phyloP scores from a whole-genome alignment of 805 yeast genomes.

The Yarrowia phangngaensis region DNA sequence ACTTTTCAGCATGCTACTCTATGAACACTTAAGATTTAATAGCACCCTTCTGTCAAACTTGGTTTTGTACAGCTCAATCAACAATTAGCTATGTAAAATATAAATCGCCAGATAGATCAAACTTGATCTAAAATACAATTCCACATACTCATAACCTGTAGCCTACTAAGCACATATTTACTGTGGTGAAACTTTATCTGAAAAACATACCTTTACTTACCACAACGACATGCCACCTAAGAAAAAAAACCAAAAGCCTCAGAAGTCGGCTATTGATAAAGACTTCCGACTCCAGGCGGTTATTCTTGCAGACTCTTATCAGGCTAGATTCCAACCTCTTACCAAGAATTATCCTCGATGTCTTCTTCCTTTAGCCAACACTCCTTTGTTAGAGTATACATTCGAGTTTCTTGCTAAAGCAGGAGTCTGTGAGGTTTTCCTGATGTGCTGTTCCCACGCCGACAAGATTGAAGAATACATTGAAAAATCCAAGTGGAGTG shows the following conservation, averaged over 20 bases:
- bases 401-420: constrained; percentile 89
- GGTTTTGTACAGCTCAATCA: too few relatives aligned
- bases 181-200: too few relatives aligned
- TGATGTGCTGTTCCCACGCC: constrained; percentile 88
- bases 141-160: too few relatives aligned
- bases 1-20: too few relatives aligned
- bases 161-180: too few relatives aligned
- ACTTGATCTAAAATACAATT: too few relatives aligned
- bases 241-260: constrained; percentile 22
- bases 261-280: constrained; percentile 23
- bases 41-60: too few relatives aligned
- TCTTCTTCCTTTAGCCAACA: constrained; percentile 84
- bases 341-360: constrained; percentile 86
- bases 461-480: constrained; percentile 82
- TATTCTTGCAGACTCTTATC: constrained; percentile 89
- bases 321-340: constrained; percentile 88
- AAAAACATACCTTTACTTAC: not conserved
- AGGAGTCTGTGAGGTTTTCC: constrained; percentile 81
- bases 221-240: constrained; percentile 25
- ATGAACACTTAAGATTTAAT: too few relatives aligned
- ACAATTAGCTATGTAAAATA: too few relatives aligned
- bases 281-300: constrained; percentile 74
- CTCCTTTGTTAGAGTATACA: constrained; percentile 91
- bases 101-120: too few relatives aligned
- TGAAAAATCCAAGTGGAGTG: constrained; percentile 46